These are phyloP conservation scores for Chalciporus sphaerocephalus DNA, from an alignment of 768 basidiomycete species.

Conservation along the genomic window DNA sequence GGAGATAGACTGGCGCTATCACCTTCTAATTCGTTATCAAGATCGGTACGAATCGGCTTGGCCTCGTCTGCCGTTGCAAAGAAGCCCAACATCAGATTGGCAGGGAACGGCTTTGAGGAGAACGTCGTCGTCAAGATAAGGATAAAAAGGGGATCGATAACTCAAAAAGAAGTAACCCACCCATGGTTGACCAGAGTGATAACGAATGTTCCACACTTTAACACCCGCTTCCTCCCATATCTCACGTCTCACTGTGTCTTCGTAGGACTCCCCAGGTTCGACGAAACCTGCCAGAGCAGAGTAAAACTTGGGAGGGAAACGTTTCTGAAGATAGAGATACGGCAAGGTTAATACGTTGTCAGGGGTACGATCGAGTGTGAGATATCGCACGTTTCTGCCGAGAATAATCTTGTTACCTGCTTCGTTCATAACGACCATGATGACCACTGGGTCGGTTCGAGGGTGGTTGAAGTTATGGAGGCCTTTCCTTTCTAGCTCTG, in stretches of 20 bases:
- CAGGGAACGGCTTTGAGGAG: conserved; percentile 72
- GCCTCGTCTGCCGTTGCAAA: conserved; percentile 73
- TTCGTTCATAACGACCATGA: conserved; percentile 82
- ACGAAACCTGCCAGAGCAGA: conserved; percentile 92
- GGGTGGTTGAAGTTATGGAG: conserved; percentile 84
- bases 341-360: conserved; percentile 1
- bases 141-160: not conserved
- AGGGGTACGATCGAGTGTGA: not conserved
- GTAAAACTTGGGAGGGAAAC: conserved; percentile 68
- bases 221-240: conserved; percentile 96
- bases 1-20: not conserved
- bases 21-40: conserved; percentile 97
- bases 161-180: conserved; percentile 44
- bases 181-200: conserved; percentile 88
- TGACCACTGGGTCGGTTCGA: conserved; percentile 84
- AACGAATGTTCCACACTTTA: conserved; percentile 75
- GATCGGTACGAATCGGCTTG: conserved; percentile 73
- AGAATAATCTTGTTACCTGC: conserved; percentile 80
- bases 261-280: conserved; percentile 91
- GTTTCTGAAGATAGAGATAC: conserved; percentile 49
- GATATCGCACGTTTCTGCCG: conserved; percentile 67
- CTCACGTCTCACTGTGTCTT: conserved; percentile 89
- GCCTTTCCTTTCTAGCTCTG: conserved; percentile 53
- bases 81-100: conserved; percentile 88
- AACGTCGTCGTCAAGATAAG: conserved; percentile 1